phyloP scores from a whole-genome alignment of 192 early-diverging fungal species.

The Gaertneriomyces sp. region DNA sequence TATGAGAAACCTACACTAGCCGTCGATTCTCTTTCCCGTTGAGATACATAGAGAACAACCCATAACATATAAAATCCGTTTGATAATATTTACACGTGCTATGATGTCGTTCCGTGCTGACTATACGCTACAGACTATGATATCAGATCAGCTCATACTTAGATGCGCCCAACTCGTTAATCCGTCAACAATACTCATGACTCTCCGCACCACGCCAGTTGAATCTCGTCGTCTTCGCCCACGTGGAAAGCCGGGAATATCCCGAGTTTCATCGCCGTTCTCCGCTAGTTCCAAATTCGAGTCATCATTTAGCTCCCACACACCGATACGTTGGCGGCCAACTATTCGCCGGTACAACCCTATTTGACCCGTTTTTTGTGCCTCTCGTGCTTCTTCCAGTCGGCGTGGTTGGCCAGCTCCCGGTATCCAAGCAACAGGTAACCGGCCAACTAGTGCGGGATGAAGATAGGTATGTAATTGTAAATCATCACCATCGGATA shows the following conservation, averaged over 20 bases:
- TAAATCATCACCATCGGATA: slow-evolving; percentile 35
- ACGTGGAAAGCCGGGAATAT: not conserved
- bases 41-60: too few relatives aligned
- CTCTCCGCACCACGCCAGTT: slow-evolving; percentile 7
- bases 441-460: slow-evolving; percentile 49
- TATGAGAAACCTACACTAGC: too few relatives aligned
- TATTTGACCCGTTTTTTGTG: slow-evolving; percentile 29
- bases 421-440: slow-evolving; percentile 48
- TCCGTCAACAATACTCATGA: slow-evolving; percentile 41
- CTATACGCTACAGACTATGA: too few relatives aligned
- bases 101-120: too few relatives aligned
- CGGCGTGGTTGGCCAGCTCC: slow-evolving; percentile 27
- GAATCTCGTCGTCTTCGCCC: slow-evolving; percentile 16
- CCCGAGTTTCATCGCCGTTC: slow-evolving; percentile 7
- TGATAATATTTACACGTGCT: too few relatives aligned
- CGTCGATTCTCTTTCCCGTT: too few relatives aligned
- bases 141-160: slow-evolving; percentile 15
- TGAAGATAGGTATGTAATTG: slow-evolving; percentile 50
- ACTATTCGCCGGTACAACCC: slow-evolving; percentile 34
- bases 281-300: slow-evolving; percentile 1
- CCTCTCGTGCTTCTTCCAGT: slow-evolving; percentile 32
- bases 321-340: slow-evolving; percentile 28
- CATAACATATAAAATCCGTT: too few relatives aligned
- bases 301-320: slow-evolving; percentile 13
- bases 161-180: slow-evolving; percentile 38